These are phyloP conservation scores for Rhynchosporium graminicola DNA, from an alignment of 2,329 filamentous ascomycete species.

Conservation along the genomic window DNA sequence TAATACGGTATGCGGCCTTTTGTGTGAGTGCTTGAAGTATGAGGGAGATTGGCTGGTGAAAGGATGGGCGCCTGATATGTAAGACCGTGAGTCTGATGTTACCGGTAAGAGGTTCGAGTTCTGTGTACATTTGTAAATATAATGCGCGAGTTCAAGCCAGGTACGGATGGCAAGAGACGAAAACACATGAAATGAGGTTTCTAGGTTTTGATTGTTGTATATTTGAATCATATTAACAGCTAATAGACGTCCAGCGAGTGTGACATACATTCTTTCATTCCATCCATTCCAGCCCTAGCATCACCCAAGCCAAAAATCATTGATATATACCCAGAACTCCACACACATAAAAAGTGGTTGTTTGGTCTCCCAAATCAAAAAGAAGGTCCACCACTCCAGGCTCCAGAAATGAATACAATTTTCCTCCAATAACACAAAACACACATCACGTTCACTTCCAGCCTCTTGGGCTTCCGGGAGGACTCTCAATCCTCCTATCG, in stretches of 20 bases:
- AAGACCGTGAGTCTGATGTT: no score
- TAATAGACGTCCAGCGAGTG: conserved; percentile 24
- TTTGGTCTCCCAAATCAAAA: conserved; percentile 1
- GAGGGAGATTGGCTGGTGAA: no score
- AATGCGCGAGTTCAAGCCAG: no score
- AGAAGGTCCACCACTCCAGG: background rate
- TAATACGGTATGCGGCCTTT: no score
- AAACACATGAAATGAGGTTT: background rate
- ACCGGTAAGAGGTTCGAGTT: no score
- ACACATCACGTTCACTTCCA: conserved; percentile 27
- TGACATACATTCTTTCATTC: conserved; percentile 19
- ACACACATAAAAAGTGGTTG: conserved; percentile 10
- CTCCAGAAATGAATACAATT: conserved; percentile 17
- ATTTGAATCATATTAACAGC: conserved; percentile 28
- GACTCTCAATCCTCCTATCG: conserved; percentile 38
- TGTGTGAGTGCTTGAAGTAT: no score
- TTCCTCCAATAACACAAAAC: conserved; percentile 7
- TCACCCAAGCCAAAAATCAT: conserved; percentile 12
- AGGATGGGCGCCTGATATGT: no score
- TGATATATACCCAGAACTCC: conserved; percentile 14
- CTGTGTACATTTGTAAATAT: no score
- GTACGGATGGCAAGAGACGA: background rate
- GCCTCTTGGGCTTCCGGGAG: conserved; percentile 37
- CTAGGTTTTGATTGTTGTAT: conserved; percentile 19
- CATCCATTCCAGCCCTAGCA: background rate